Evolutionary conservation across 2,329 filamentous ascomycete genomes (phyloP).

Genomic region (Scolecobasidium constrictum): DNA sequence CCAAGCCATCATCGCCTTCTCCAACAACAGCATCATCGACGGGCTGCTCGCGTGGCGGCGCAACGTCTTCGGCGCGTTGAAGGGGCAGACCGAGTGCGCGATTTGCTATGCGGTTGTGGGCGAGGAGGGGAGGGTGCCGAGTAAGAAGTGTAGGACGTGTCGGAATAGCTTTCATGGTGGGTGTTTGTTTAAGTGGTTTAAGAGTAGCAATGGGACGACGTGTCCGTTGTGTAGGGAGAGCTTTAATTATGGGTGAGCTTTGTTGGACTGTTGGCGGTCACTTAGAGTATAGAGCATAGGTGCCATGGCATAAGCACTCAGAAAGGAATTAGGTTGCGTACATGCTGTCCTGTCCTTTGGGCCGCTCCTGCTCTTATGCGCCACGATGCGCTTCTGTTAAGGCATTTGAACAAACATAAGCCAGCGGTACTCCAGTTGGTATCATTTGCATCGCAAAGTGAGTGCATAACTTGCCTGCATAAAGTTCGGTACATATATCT

Average conservation of each 20-base stretch:
- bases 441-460: too few relatives aligned
- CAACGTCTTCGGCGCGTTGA: slow-evolving; percentile 78
- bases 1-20: slow-evolving; percentile 83
- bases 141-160: slow-evolving; percentile 85
- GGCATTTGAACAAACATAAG: too few relatives aligned
- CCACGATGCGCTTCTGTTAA: too few relatives aligned
- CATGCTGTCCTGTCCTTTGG: too few relatives aligned
- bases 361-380: too few relatives aligned
- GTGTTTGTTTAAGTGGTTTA: slow-evolving; percentile 96
- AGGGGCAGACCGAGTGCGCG: slow-evolving; percentile 88
- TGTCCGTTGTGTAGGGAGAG: slow-evolving; percentile 89
- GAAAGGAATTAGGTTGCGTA: too few relatives aligned
- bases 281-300: too few relatives aligned
- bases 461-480: too few relatives aligned
- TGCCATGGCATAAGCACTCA: too few relatives aligned
- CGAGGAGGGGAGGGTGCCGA: slow-evolving; percentile 76
- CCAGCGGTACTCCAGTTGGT: too few relatives aligned
- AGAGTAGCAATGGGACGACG: slow-evolving; percentile 79
- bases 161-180: slow-evolving; percentile 85
- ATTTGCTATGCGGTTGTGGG: slow-evolving; percentile 96
- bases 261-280: too few relatives aligned
- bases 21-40: slow-evolving; percentile 78
- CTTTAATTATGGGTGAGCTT: slow-evolving; percentile 43
- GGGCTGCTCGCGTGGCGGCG: slow-evolving; percentile 75
- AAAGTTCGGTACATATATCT: too few relatives aligned